A percentile compares a stretch with the other conserved stretches of the same genome.
Conservation (phyloP, 2,329 filamentous ascomycete genomes). For the Trichophyton mentagrophytes region DNA sequence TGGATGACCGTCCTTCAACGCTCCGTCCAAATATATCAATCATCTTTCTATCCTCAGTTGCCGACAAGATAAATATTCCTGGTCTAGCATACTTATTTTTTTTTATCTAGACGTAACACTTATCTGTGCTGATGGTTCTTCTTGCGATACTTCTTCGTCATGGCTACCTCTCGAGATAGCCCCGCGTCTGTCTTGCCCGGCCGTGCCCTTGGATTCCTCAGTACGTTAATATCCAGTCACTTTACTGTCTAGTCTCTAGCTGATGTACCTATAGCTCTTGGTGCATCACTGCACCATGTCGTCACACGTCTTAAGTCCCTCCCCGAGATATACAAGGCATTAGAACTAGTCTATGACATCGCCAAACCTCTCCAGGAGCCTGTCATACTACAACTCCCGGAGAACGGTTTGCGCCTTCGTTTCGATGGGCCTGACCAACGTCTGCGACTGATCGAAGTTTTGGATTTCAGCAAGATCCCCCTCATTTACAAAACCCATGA, state of each 20-base stretch:
- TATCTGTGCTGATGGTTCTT: not conserved
- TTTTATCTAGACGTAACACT: not conserved
- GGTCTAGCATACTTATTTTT: not conserved
- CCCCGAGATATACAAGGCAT: slow-evolving; percentile 65
- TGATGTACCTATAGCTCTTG: slow-evolving; percentile 50
- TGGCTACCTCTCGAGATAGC: slow-evolving; percentile 24
- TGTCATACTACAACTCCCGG: slow-evolving; percentile 61
- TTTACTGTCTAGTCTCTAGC: not conserved
- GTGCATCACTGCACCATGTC: slow-evolving; percentile 81
- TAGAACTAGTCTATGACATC: slow-evolving; percentile 73
- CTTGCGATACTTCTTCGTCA: slow-evolving; percentile 14
- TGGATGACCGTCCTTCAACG: not conserved
- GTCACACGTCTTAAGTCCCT: slow-evolving; percentile 79
- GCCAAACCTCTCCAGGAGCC: slow-evolving; percentile 60
- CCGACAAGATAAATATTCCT: not conserved
- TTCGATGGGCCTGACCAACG: slow-evolving; percentile 93
- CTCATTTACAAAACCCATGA: slow-evolving; percentile 74
- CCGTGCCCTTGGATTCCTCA: slow-evolving; percentile 51
- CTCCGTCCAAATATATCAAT: not conserved
- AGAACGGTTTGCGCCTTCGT: slow-evolving; percentile 76
- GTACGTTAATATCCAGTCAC: slow-evolving; percentile 21
- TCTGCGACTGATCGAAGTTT: slow-evolving; percentile 75
- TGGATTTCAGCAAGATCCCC: slow-evolving; percentile 75
- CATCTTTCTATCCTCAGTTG: not conserved
- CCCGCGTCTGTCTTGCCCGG: slow-evolving; percentile 53